Conservation (phyloP, 1,139 yeast genomes). For the Lodderomyces margitis region DNA sequence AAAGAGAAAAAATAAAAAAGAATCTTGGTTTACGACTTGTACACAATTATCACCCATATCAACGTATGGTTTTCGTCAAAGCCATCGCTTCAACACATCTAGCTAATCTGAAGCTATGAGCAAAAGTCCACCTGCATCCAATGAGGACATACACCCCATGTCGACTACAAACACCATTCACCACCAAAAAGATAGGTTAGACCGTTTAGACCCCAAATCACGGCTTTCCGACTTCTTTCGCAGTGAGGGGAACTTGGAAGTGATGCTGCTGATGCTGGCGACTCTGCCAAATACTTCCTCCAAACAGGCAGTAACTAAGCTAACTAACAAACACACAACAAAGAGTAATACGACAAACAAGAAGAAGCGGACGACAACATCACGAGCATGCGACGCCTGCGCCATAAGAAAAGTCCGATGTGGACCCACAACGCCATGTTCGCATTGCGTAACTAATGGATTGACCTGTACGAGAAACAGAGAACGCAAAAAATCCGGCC, state of each 20-base stretch:
- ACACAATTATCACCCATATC: too few species aligned
- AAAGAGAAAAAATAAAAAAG: too few species aligned
- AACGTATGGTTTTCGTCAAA: too few species aligned
- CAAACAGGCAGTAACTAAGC: constrained; percentile 8
- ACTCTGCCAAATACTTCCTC: not conserved
- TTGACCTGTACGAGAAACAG: constrained; percentile 38
- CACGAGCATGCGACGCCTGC: constrained; percentile 46
- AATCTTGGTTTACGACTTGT: too few species aligned
- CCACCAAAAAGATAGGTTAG: too few species aligned
- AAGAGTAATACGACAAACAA: constrained; percentile 9
- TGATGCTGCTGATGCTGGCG: not conserved
- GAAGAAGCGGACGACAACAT: constrained; percentile 24
- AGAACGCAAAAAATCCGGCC: constrained; percentile 43
- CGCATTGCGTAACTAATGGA: constrained; percentile 36
- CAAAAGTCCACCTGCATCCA: too few species aligned
- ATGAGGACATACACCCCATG: too few species aligned
- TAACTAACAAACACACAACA: constrained; percentile 16
- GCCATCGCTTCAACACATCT: too few species aligned
- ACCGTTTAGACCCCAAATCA: not conserved
- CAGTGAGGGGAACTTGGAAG: not conserved
- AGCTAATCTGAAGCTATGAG: too few species aligned
- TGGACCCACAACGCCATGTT: constrained; percentile 39
- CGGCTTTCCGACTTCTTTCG: not conserved
- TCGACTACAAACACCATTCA: too few species aligned
- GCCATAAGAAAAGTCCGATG: constrained; percentile 44